Evolutionary conservation across 108 stramenopile genomes (phyloP).

Genomic region (Skeletonema potamos): DNA sequence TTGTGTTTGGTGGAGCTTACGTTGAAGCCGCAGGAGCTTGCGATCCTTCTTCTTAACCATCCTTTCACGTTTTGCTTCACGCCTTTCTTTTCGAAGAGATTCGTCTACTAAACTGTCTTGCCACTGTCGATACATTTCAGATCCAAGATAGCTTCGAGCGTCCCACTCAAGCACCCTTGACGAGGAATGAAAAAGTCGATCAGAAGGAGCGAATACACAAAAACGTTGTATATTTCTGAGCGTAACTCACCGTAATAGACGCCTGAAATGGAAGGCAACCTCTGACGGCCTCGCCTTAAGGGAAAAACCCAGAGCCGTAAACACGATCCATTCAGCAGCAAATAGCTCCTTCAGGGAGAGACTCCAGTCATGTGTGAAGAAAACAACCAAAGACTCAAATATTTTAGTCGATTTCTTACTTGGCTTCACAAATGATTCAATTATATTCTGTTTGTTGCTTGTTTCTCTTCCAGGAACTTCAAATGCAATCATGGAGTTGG

Average conservation of each 20-base stretch:
- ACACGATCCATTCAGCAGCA: conserved; percentile 86
- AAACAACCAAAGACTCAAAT: conserved; percentile 80
- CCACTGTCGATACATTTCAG: conserved; percentile 78
- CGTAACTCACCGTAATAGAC: conserved; percentile 47
- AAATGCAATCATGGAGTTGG: conserved; percentile 62
- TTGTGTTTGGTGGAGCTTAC: conserved; percentile 59
- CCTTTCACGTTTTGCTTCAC: conserved; percentile 43
- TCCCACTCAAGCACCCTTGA: conserved; percentile 64
- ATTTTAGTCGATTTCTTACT: conserved; percentile 63
- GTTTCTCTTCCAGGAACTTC: conserved; percentile 32
- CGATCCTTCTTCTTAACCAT: conserved; percentile 51
- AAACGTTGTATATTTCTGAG: too few species aligned
- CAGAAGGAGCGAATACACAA: background rate
- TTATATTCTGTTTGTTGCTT: conserved; percentile 29
- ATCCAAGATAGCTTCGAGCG: conserved; percentile 65
- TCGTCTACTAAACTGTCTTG: conserved; percentile 67
- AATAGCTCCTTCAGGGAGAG: conserved; percentile 77
- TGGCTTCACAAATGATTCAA: conserved; percentile 68
- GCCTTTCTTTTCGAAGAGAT: conserved; percentile 50
- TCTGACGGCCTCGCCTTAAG: conserved; percentile 77
- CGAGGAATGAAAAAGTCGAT: background rate
- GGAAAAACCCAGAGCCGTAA: conserved; percentile 79
- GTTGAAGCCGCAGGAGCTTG: conserved; percentile 62
- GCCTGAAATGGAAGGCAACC: conserved; percentile 88
- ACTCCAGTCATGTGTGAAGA: conserved; percentile 87